A percentile compares a stretch with the other conserved stretches of the same genome.
phyloP scores from a whole-genome alignment of 2,329 filamentous ascomycete genomes.

The Mycosphaerella sp. region DNA sequence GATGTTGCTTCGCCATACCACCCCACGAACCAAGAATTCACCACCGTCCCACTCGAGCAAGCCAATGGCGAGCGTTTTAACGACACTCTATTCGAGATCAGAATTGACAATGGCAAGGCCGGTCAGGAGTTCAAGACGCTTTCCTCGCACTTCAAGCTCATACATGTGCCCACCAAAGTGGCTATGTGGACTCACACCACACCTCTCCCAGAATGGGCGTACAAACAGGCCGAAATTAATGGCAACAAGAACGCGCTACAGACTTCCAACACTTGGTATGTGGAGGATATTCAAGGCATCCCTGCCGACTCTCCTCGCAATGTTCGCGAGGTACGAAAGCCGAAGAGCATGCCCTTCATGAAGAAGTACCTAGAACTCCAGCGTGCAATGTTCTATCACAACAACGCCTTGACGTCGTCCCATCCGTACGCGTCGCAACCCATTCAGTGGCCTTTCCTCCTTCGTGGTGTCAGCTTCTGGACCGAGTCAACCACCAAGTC shows the following conservation, averaged over 20 bases:
- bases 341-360: constrained; percentile 81
- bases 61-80: constrained; percentile 69
- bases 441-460: constrained; percentile 95
- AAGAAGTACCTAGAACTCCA: constrained; percentile 95
- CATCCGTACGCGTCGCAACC: constrained; percentile 94
- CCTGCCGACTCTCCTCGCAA: constrained; percentile 65
- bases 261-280: constrained; percentile 88
- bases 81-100: constrained; percentile 89
- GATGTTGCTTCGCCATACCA: constrained; percentile 95
- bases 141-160: constrained; percentile 88
- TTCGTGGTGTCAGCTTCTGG: constrained; percentile 98
- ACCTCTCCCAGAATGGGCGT: constrained; percentile 93
- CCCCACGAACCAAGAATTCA: constrained; percentile 98
- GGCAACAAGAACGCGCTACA: constrained; percentile 93
- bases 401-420: constrained; percentile 93
- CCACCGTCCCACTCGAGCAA: constrained; percentile 66
- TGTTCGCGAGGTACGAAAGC: constrained; percentile 66
- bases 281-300: constrained; percentile 83
- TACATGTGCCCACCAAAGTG: constrained; percentile 91
- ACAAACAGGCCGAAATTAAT: constrained; percentile 98
- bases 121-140: constrained; percentile 83
- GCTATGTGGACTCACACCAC: constrained; percentile 98
- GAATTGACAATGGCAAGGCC: constrained; percentile 77
- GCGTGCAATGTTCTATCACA: constrained; percentile 98
- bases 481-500: constrained; percentile 89